These are phyloP conservation scores for Fusarium sp. DNA, from an alignment of 2,329 filamentous ascomycete genomes.

Conservation along the genomic window DNA sequence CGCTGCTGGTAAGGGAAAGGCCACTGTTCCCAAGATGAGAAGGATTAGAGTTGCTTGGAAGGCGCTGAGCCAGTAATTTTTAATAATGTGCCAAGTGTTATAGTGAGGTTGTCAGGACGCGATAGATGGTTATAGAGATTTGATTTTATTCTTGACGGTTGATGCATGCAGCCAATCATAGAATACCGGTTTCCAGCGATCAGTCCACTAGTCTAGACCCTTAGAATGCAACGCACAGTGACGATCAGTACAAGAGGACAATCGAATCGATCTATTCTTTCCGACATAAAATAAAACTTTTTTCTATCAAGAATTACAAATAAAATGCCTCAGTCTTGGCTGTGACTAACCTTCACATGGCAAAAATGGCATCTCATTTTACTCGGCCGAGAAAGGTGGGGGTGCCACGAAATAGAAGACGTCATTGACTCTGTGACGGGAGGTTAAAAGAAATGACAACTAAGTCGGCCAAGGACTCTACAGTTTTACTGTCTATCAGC, in stretches of 20 bases:
- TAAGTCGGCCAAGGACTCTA: not conserved
- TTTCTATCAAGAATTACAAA: too few species aligned
- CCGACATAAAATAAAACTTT: not conserved
- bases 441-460: conserved; percentile 18
- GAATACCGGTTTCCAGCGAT: conserved; percentile 11
- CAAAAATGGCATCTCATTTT: conserved; percentile 10
- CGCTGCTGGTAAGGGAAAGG: conserved; percentile 54
- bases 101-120: not conserved
- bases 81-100: not conserved
- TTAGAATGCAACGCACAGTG: not conserved
- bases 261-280: not conserved
- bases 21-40: conserved; percentile 57
- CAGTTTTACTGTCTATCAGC: conserved; percentile 2
- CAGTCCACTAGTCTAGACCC: conserved; percentile 9
- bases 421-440: conserved; percentile 34
- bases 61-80: conserved; percentile 53
- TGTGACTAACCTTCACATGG: conserved; percentile 19
- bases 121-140: conserved; percentile 24
- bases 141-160: not conserved
- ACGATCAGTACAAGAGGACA: conserved; percentile 3
- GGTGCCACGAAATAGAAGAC: conserved; percentile 23
- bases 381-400: conserved; percentile 23
- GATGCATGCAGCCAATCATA: conserved; percentile 9
- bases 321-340: conserved; percentile 9
- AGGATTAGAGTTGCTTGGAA: conserved; percentile 69